Base-by-base conservation (phyloP, 1,284 basidiomycete genomes). In the Somion occarium region DNA sequence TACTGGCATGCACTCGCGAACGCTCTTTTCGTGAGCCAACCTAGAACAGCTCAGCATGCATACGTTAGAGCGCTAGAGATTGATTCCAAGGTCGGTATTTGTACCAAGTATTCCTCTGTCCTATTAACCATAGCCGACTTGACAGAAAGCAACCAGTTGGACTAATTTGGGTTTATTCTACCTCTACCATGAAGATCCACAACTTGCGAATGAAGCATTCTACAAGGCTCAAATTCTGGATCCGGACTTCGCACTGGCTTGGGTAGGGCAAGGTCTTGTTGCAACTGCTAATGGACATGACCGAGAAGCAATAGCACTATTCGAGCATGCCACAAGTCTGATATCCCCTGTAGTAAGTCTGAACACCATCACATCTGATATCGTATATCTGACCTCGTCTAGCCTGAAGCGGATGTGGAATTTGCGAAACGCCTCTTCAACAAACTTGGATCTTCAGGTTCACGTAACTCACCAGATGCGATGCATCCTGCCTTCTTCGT, bases 261-360 rank as follows among this genome's bases (percentile, higher is more conserved):
- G 97, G 97, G 78, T 97, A 13, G 97, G 95, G 0, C 94, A 96
- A 65, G 93, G 87, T 3, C 69, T 97, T 38, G 75, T 98, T 19
- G 93, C 93, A 15, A 77, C 78, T 13, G 67, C 72, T 39, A 84
- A 88, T 52, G 83, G 81, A 0, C 82, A 90, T 55, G 64, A 77
- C 5, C 64, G 69, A 13, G 85, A 91, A 51, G 85, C 91, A 0
- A 73, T 75, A 18, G 76, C 84, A 5, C 69, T 98, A 45, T 83
- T 95, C 45, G 88, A 89, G 54, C 94, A 99, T 68, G 88, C 93
- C 1, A 79, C 89, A 20, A 78, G 81, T 3, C 67, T 98, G 38
- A 76, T 84, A 2, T 76, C 82, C 5, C 80, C 83, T 39, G 72
- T 89, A 57, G 88, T 93, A 63, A 68, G 83, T 50, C 38, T 18